Conservation (phyloP, 768 basidiomycete genomes). For the Leccinellum luteum region DNA sequence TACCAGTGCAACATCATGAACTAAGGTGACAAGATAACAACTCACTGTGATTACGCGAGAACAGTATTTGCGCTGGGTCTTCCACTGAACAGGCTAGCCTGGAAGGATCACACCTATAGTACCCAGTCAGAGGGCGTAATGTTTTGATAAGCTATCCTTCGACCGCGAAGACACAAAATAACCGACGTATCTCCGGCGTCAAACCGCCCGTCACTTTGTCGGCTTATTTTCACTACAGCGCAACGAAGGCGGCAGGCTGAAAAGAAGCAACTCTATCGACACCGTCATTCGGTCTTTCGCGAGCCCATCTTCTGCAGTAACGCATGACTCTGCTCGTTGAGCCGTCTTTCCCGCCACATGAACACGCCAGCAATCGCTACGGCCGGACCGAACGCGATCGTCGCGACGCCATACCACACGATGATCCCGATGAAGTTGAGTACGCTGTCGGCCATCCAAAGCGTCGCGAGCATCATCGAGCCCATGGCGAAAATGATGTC, state of each 20-base stretch:
- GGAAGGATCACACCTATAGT: no score
- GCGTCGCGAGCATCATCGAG: conserved; percentile 40
- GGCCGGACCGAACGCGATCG: conserved; percentile 46
- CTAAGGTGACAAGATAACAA: no score
- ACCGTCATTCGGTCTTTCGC: conserved; percentile 1
- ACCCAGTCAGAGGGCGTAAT: no score
- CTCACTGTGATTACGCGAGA: no score
- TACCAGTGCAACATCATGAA: no score
- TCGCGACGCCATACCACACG: conserved; percentile 43
- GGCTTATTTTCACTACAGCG: not conserved
- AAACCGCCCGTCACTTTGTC: no score
- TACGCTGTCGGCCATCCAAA: conserved; percentile 45
- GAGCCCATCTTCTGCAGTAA: not conserved
- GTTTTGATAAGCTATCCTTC: no score
- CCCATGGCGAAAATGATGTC: conserved; percentile 42
- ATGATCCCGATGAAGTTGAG: conserved; percentile 35
- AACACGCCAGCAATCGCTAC: conserved; percentile 47
- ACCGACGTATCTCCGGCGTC: no score
- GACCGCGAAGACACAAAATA: no score
- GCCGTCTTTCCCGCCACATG: conserved; percentile 46
- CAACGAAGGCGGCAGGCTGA: not conserved
- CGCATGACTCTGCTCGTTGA: conserved; percentile 13
- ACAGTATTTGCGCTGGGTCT: no score
- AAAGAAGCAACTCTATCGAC: not conserved
- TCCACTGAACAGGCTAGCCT: no score